phyloP scores from a whole-genome alignment of 2,329 filamentous ascomycete species.

The Fusarium poae region DNA sequence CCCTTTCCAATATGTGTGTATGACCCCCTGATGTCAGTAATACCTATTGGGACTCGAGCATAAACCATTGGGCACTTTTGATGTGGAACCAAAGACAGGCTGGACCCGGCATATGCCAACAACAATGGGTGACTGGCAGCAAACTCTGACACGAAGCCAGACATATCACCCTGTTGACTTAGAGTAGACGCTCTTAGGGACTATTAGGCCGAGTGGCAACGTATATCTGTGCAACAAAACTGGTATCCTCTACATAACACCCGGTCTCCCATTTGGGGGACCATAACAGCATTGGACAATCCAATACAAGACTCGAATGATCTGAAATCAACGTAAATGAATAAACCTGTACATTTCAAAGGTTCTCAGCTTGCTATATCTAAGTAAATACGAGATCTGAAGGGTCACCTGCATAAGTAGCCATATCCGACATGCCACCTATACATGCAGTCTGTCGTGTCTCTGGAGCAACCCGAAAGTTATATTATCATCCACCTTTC shows the following conservation, averaged over 20 bases:
- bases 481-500: neutral
- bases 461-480: constrained; percentile 13
- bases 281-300: too few species aligned
- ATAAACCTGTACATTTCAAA: neutral
- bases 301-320: neutral
- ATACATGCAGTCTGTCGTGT: constrained; percentile 5
- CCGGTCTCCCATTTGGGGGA: neutral
- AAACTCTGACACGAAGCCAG: neutral
- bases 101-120: neutral
- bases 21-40: neutral
- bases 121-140: neutral
- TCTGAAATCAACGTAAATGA: neutral
- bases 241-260: neutral
- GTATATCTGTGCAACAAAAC: neutral
- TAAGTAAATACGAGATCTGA: neutral
- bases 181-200: too few species aligned
- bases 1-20: neutral
- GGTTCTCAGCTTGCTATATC: neutral
- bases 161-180: neutral
- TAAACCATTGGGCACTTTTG: neutral
- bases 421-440: neutral
- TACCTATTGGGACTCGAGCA: neutral
- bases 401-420: neutral
- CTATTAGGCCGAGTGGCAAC: too few species aligned
- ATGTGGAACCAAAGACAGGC: neutral